phyloP scores from a whole-genome alignment of 2,329 filamentous ascomycete genomes.

The Aspergillus floridensis region DNA sequence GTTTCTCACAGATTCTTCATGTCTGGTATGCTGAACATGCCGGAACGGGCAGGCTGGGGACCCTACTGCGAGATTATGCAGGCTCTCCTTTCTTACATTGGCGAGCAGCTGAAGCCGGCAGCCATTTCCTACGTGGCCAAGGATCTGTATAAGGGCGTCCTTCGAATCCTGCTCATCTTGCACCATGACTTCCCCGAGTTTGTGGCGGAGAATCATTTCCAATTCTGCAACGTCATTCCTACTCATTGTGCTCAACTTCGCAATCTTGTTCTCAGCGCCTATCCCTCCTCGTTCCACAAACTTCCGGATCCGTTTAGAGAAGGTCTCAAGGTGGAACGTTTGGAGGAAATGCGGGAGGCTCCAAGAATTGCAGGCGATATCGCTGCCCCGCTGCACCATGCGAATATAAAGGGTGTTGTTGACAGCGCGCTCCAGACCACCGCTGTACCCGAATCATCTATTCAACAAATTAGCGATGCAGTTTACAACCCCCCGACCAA shows the following conservation, averaged over 20 bases:
- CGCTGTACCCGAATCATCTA: slow-evolving; percentile 63
- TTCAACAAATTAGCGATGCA: slow-evolving; percentile 73
- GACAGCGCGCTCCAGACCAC: slow-evolving; percentile 55
- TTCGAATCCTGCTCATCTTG: slow-evolving; percentile 79
- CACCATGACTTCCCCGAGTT: slow-evolving; percentile 96
- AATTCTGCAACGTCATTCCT: slow-evolving; percentile 77
- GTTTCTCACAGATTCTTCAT: slow-evolving; percentile 83
- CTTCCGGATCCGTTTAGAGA: slow-evolving; percentile 70
- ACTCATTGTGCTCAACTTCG: slow-evolving; percentile 81
- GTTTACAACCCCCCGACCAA: slow-evolving; percentile 61
- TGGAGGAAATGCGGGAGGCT: slow-evolving; percentile 69
- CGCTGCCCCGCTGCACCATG: slow-evolving; percentile 45
- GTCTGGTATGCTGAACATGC: slow-evolving; percentile 69
- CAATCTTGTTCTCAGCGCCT: slow-evolving; percentile 82
- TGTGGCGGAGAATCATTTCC: slow-evolving; percentile 79
- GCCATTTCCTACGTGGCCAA: slow-evolving; percentile 68
- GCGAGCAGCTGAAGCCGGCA: slow-evolving; percentile 73
- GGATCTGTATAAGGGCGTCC: slow-evolving; percentile 77
- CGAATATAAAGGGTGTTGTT: slow-evolving; percentile 54
- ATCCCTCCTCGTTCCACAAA: slow-evolving; percentile 67
- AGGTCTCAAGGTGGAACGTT: slow-evolving; percentile 71
- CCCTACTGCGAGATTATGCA: slow-evolving; percentile 71
- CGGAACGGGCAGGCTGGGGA: slow-evolving; percentile 70
- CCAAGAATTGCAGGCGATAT: slow-evolving; percentile 66
- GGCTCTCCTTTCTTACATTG: slow-evolving; percentile 69